Conservation (phyloP, 257 asterid genomes). For the Primulina eburnea region DNA sequence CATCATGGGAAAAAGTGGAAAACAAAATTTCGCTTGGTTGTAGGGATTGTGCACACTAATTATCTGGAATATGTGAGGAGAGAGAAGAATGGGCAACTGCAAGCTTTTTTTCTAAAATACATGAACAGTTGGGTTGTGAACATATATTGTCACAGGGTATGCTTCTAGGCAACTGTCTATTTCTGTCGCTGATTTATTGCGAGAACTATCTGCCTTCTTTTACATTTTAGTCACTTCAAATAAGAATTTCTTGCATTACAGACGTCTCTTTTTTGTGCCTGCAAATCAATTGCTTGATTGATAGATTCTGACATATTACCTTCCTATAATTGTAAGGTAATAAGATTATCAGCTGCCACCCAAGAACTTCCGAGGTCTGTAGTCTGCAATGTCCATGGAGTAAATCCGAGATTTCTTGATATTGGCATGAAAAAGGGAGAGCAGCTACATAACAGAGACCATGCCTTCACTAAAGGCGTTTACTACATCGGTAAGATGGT, state of each 20-base stretch:
- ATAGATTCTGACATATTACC: constrained; percentile 25
- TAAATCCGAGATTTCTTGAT: constrained; percentile 86
- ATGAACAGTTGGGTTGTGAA: constrained; percentile 88
- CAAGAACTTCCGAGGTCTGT: constrained; percentile 95
- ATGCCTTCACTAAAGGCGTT: constrained; percentile 74
- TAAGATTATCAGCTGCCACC: constrained; percentile 95
- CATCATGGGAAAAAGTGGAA: constrained; percentile 99
- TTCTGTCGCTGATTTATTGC: neutral
- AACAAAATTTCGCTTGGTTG: constrained; percentile 67
- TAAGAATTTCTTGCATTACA: constrained; percentile 11
- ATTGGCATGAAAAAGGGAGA: constrained; percentile 71
- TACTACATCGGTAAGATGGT: constrained; percentile 95
- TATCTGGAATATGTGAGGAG: constrained; percentile 87
- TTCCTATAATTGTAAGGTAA: constrained; percentile 57
- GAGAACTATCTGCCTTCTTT: constrained; percentile 1
- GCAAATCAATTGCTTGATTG: constrained; percentile 17
- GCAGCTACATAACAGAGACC: constrained; percentile 48
- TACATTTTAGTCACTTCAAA: constrained; percentile 1
- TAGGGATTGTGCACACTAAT: constrained; percentile 95
- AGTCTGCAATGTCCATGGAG: constrained; percentile 95
- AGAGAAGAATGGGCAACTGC: constrained; percentile 71
- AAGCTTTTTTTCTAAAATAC: constrained; percentile 73
- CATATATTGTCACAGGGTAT: constrained; percentile 92
- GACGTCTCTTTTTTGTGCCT: constrained; percentile 2
- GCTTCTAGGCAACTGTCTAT: constrained; percentile 22